Evolutionary conservation across 2,329 filamentous ascomycete species (phyloP).

Genomic region (Colletotrichum australisinense): DNA sequence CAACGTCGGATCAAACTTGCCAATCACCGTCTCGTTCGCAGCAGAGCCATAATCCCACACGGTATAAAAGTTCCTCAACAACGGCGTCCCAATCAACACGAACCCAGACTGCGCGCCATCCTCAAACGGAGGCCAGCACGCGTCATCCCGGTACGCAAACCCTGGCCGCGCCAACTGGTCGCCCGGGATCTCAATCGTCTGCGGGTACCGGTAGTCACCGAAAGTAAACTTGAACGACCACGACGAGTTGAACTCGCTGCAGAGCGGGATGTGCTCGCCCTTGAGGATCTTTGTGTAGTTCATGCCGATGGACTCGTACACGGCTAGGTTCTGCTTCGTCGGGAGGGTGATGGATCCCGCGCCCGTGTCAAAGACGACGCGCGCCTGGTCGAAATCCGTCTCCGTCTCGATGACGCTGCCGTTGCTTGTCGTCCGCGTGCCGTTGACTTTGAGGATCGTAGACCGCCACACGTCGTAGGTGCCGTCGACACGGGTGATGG

Average conservation of each 20-base stretch:
- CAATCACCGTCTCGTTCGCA: constrained; percentile 7
- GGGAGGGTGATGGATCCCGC: constrained; percentile 43
- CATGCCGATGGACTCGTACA: constrained; percentile 49
- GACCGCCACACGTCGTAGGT: constrained; percentile 48
- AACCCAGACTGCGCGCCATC: constrained; percentile 36
- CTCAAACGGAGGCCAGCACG: constrained; percentile 50
- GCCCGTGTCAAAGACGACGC: constrained; percentile 48
- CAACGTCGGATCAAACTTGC: constrained; percentile 31
- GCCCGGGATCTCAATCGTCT: constrained; percentile 44
- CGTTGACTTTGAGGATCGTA: constrained; percentile 35
- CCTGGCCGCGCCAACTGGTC: constrained; percentile 45
- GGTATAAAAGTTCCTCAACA: constrained; percentile 48
- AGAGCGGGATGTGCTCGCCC: constrained; percentile 44
- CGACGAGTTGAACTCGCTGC: constrained; percentile 48
- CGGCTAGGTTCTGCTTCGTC: constrained; percentile 35
- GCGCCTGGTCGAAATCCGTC: constrained; percentile 12
- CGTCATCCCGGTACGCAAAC: constrained; percentile 46
- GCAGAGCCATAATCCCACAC: constrained; percentile 45
- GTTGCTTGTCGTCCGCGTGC: constrained; percentile 17
- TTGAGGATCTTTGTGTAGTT: constrained; percentile 46
- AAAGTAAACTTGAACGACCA: constrained; percentile 47
- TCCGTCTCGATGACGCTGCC: constrained; percentile 7
- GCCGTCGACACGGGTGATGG: constrained; percentile 25
- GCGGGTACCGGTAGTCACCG: constrained; percentile 24
- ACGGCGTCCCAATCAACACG: constrained; percentile 43